Evolutionary conservation across 495 filamentous ascomycete species (phyloP).

Genomic region (Penicillium paradoxum): DNA sequence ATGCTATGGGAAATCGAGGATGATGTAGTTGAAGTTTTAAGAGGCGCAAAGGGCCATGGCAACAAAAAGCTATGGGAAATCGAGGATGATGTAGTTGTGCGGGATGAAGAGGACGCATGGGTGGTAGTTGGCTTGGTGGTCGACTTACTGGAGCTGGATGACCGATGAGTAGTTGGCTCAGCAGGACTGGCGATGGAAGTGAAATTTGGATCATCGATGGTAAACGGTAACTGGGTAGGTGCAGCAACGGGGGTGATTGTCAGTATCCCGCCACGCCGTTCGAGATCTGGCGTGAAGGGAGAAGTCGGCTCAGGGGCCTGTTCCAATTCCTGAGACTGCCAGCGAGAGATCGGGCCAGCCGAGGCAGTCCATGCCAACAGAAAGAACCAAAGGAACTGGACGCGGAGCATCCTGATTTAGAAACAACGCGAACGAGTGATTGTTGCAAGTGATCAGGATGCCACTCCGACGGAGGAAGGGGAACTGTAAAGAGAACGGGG

Average conservation of each 20-base stretch:
- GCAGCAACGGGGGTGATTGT: neutral
- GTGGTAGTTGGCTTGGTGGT: neutral
- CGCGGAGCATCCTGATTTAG: constrained; percentile 23
- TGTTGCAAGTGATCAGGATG: neutral
- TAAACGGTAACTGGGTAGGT: neutral
- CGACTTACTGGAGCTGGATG: neutral
- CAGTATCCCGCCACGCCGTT: neutral
- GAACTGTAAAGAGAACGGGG: neutral
- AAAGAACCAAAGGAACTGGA: constrained; percentile 12
- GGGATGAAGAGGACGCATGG: neutral
- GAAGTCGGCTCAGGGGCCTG: neutral
- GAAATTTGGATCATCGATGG: neutral
- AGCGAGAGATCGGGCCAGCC: constrained; percentile 37
- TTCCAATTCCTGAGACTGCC: neutral
- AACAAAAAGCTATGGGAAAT: no score
- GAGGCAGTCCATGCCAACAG: constrained; percentile 22
- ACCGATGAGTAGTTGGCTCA: neutral
- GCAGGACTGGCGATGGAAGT: neutral
- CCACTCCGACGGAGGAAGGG: neutral
- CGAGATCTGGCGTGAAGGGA: neutral
- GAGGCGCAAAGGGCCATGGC: no score
- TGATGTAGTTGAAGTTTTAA: no score
- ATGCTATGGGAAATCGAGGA: no score
- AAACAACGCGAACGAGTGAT: neutral
- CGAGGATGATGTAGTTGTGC: neutral